A percentile compares a stretch with the other conserved stretches of the same genome.
phyloP scores from a whole-genome alignment of 2,329 filamentous ascomycete species.

The Rutstroemia sp. region DNA sequence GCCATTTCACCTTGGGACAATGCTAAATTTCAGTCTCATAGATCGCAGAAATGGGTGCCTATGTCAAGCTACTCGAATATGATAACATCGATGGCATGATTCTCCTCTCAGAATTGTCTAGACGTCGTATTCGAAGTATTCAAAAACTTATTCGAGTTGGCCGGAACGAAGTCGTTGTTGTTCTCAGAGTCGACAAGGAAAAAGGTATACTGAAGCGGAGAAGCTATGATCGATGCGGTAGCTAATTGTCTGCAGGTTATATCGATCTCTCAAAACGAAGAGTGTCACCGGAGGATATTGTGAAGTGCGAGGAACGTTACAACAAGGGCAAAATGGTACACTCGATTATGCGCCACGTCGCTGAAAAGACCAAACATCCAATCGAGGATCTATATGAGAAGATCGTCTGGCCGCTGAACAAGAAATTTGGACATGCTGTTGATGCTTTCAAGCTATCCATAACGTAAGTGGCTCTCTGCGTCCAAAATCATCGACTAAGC shows the following conservation, averaged over 20 bases:
- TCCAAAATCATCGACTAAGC: not conserved
- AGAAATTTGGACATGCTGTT: slow-evolving; percentile 92
- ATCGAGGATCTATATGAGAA: slow-evolving; percentile 91
- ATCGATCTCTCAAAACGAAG: slow-evolving; percentile 98
- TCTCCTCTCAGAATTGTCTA: slow-evolving; percentile 90
- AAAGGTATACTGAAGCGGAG: slow-evolving; percentile 54
- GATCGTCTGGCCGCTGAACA: slow-evolving; percentile 96
- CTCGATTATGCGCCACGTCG: slow-evolving; percentile 97
- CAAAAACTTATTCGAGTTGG: slow-evolving; percentile 98
- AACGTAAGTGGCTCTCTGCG: slow-evolving; percentile 52
- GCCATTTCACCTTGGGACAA: not conserved
- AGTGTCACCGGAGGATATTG: slow-evolving; percentile 93
- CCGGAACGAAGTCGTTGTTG: slow-evolving; percentile 96
- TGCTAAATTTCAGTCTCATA: slow-evolving; percentile 30
- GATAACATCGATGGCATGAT: slow-evolving; percentile 99
- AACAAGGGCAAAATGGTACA: slow-evolving; percentile 99
- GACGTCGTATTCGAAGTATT: slow-evolving; percentile 96
- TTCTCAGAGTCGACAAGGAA: slow-evolving; percentile 98
- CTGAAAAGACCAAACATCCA: slow-evolving; percentile 91
- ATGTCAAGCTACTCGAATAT: slow-evolving; percentile 98
- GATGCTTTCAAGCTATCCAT: slow-evolving; percentile 99
- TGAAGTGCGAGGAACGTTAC: slow-evolving; percentile 98
- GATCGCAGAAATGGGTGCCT: slow-evolving; percentile 99
- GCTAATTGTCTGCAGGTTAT: slow-evolving; percentile 51
- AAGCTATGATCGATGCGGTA: not conserved